These are phyloP conservation scores for Xylaria intraflava DNA, from an alignment of 495 filamentous ascomycete species.

Conservation along the genomic window DNA sequence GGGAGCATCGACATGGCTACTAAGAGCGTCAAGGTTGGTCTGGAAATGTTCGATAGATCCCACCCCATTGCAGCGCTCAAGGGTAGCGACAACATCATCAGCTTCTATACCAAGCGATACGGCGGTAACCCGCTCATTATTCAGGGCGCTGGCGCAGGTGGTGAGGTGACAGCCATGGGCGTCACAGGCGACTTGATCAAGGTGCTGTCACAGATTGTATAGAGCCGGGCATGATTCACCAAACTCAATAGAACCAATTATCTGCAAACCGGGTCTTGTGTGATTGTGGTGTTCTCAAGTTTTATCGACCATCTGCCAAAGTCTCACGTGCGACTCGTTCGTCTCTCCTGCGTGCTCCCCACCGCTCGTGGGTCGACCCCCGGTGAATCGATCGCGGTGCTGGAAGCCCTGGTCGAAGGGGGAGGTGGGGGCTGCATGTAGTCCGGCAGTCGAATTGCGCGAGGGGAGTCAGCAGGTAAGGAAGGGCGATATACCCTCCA, in stretches of 20 bases:
- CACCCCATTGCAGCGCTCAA: constrained; percentile 87
- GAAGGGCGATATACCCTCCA: constrained; percentile 30
- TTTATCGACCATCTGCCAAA: not conserved
- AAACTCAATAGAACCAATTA: constrained; percentile 6
- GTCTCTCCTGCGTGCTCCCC: not conserved
- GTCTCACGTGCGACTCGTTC: not conserved
- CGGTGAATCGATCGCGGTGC: constrained; percentile 14
- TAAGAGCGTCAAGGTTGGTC: constrained; percentile 75
- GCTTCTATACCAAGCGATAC: constrained; percentile 94
- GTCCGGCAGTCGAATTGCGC: constrained; percentile 12
- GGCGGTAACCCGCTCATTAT: constrained; percentile 83
- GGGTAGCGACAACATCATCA: constrained; percentile 97
- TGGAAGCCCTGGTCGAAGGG: constrained; percentile 2
- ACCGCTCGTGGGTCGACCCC: not conserved
- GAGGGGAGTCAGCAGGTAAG: constrained; percentile 10
- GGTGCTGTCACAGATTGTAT: constrained; percentile 52
- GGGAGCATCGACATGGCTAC: constrained; percentile 79
- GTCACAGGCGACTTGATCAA: constrained; percentile 85
- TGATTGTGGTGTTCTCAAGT: not conserved
- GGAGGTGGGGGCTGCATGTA: not conserved
- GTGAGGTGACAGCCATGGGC: constrained; percentile 94
- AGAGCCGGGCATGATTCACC: not conserved
- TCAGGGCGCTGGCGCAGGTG: constrained; percentile 90
- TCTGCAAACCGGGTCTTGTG: constrained; percentile 6
- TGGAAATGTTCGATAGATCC: constrained; percentile 77